Evolutionary conservation across 306 rosid species (phyloP).

Genomic region (Vigna mungo): DNA sequence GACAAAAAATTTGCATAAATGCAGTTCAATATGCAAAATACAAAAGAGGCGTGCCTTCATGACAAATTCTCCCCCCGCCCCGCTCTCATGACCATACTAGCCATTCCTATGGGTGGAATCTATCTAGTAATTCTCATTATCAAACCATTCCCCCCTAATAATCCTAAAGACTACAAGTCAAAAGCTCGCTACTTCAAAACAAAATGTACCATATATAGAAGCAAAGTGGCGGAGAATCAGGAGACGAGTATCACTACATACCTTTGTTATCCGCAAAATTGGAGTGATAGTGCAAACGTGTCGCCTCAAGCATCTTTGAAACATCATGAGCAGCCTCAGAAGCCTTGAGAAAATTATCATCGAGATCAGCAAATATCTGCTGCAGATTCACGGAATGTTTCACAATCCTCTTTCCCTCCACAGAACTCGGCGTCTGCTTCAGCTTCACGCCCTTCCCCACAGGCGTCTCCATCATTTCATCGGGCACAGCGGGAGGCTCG

Average conservation of each 20-base stretch:
- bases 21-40: slow-evolving; percentile 5
- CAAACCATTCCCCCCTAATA: background rate
- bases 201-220: slow-evolving; percentile 19
- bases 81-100: background rate
- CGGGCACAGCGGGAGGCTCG: slow-evolving; percentile 25
- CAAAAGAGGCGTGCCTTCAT: background rate
- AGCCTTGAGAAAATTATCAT: slow-evolving; percentile 90
- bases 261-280: slow-evolving; percentile 98
- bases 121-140: slow-evolving; percentile 9
- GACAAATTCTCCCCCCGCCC: background rate
- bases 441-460: slow-evolving; percentile 48
- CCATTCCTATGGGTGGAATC: slow-evolving; percentile 7
- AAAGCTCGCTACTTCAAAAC: slow-evolving; percentile 5
- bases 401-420: slow-evolving; percentile 61
- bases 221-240: background rate
- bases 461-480: slow-evolving; percentile 46
- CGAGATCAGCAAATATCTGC: slow-evolving; percentile 61
- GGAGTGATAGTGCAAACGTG: slow-evolving; percentile 91
- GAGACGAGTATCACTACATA: background rate
- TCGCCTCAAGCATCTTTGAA: slow-evolving; percentile 96
- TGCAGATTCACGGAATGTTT: slow-evolving; percentile 52
- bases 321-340: slow-evolving; percentile 90
- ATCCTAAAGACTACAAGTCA: background rate
- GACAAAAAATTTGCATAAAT: background rate
- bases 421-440: slow-evolving; percentile 52